phyloP scores from a whole-genome alignment of 805 yeast species.

The Myxozyma udenii region DNA sequence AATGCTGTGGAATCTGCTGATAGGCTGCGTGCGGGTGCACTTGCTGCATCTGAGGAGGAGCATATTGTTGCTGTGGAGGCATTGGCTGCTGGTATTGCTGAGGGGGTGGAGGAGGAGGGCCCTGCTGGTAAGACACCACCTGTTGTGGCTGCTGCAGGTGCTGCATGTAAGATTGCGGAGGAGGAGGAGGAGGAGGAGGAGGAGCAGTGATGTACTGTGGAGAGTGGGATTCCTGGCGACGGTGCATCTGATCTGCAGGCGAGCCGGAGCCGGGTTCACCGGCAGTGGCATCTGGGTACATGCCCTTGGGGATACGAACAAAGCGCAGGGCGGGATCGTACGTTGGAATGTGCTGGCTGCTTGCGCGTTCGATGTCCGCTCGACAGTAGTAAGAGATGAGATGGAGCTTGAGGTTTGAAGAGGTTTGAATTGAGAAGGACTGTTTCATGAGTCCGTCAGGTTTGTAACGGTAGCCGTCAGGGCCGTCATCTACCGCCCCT shows the following conservation, averaged over 20 bases:
- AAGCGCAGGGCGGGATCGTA: conserved; percentile 43
- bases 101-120: no score
- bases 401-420: conserved; percentile 54
- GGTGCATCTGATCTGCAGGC: neutral
- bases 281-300: conserved; percentile 41
- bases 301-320: conserved; percentile 39
- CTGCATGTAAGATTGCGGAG: conserved; percentile 16
- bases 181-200: conserved; percentile 8
- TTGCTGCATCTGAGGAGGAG: neutral
- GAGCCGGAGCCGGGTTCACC: conserved; percentile 11
- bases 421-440: conserved; percentile 56
- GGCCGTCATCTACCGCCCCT: conserved; percentile 19
- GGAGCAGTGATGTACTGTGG: conserved; percentile 8
- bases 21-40: neutral
- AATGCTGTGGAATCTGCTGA: no score
- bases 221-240: neutral
- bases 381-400: conserved; percentile 55
- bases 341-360: conserved; percentile 43
- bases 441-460: conserved; percentile 61
- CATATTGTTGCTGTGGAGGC: neutral
- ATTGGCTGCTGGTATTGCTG: conserved; percentile 18
- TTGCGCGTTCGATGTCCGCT: conserved; percentile 33
- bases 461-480: conserved; percentile 44
- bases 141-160: conserved; percentile 3
- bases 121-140: neutral